Evolutionary conservation across 1,284 basidiomycete genomes (phyloP).

Genomic region (Entoloma clypeatum): DNA sequence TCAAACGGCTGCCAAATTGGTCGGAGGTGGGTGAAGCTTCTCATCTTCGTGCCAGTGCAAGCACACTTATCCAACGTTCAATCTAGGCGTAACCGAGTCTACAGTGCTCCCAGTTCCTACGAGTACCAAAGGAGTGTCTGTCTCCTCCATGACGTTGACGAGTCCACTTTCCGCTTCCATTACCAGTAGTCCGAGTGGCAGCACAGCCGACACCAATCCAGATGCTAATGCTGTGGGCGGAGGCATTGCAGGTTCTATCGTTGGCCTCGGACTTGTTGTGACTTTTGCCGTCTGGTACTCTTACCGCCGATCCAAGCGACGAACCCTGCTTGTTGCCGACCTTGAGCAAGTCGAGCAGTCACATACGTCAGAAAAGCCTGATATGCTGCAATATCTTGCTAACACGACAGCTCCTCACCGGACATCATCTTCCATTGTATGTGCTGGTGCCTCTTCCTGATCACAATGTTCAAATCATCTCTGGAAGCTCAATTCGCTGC

Average conservation of each 20-base stretch:
- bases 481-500: too few species aligned
- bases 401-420: too few species aligned
- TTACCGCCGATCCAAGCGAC: too few species aligned
- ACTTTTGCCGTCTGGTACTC: constrained; percentile 11
- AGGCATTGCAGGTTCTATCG: constrained; percentile 13
- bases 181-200: not conserved
- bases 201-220: not conserved
- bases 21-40: constrained; percentile 13
- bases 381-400: too few species aligned
- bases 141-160: not conserved
- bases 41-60: not conserved
- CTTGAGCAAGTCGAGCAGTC: too few species aligned
- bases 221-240: constrained; percentile 14
- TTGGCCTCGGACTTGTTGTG: constrained; percentile 12
- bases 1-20: constrained; percentile 12
- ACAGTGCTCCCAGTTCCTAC: constrained; percentile 13
- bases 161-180: not conserved
- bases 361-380: too few species aligned
- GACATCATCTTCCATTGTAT: too few species aligned
- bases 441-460: too few species aligned
- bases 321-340: too few species aligned
- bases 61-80: not conserved
- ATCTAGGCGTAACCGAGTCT: constrained; percentile 17
- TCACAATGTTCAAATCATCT: too few species aligned
- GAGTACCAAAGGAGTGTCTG: not conserved